Evolutionary conservation across 1,284 basidiomycete genomes (phyloP).

Genomic region (Rhodofomes roseus): DNA sequence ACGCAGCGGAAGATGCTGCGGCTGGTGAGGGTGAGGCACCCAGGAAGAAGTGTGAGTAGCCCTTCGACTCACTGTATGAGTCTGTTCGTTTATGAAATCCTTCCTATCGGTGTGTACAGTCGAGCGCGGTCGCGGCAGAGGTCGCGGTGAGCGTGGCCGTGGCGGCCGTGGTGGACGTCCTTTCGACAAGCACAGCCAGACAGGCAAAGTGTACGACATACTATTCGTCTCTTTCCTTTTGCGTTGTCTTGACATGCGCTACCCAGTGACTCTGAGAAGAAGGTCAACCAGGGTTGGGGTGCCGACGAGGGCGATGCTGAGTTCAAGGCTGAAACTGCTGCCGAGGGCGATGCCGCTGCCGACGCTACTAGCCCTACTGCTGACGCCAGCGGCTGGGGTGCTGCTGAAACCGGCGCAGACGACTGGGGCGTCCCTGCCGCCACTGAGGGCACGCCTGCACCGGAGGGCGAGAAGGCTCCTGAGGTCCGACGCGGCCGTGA

Average conservation of each 20-base stretch:
- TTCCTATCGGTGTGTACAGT: slow-evolving; percentile 29
- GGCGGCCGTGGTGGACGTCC: slow-evolving; percentile 62
- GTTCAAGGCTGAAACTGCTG: slow-evolving; percentile 67
- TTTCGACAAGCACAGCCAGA: slow-evolving; percentile 80
- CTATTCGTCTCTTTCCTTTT: not conserved
- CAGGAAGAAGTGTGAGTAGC: slow-evolving; percentile 52
- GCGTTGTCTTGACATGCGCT: not conserved
- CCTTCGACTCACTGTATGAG: slow-evolving; percentile 3
- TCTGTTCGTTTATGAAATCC: slow-evolving; percentile 1
- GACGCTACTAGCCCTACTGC: slow-evolving; percentile 41
- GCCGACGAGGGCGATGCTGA: slow-evolving; percentile 75
- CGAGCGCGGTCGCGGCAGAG: slow-evolving; percentile 46
- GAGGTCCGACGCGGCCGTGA: slow-evolving; percentile 41
- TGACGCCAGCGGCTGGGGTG: slow-evolving; percentile 43
- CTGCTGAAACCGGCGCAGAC: slow-evolving; percentile 30
- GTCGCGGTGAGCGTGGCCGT: slow-evolving; percentile 41
- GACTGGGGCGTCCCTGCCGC: slow-evolving; percentile 36
- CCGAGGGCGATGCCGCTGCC: slow-evolving; percentile 39
- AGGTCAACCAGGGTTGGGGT: slow-evolving; percentile 89
- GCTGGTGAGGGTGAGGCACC: slow-evolving; percentile 34
- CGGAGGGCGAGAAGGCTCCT: slow-evolving; percentile 32
- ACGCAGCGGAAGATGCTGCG: slow-evolving; percentile 40
- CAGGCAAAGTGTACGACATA: slow-evolving; percentile 65
- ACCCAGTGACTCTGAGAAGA: slow-evolving; percentile 85
- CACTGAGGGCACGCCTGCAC: slow-evolving; percentile 31